These are phyloP conservation scores for Hypoxylon fragiforme DNA, from an alignment of 495 filamentous ascomycete genomes.

Conservation along the genomic window DNA sequence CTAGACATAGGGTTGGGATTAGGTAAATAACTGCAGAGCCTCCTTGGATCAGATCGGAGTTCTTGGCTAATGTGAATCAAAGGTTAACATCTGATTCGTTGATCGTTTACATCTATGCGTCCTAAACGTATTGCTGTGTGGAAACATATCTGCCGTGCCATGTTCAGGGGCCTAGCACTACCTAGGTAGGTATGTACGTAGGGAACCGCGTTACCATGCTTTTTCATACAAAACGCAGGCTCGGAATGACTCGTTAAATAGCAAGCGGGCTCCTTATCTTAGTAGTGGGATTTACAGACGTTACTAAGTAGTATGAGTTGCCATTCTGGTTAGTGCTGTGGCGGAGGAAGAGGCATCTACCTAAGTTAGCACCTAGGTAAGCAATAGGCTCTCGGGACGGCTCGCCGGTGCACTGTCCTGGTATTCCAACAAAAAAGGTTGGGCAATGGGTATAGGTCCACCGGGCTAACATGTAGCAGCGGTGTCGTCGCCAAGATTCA, in stretches of 20 bases:
- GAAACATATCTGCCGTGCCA: not conserved
- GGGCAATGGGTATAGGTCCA: conserved; percentile 5
- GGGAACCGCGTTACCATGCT: not conserved
- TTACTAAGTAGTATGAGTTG: too few species aligned
- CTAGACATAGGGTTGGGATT: conserved; percentile 2
- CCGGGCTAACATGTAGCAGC: conserved; percentile 1
- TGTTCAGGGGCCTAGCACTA: not conserved
- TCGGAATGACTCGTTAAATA: not conserved
- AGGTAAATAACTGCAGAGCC: conserved; percentile 24
- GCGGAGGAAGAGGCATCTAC: too few species aligned
- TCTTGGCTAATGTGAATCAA: conserved; percentile 10
- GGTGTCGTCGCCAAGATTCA: conserved; percentile 22
- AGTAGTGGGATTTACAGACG: not conserved
- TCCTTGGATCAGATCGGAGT: conserved; percentile 16
- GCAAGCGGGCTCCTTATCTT: not conserved
- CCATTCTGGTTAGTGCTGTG: too few species aligned
- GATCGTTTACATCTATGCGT: not conserved
- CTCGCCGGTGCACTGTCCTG: conserved; percentile 14
- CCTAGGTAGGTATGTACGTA: not conserved
- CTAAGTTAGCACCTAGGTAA: too few species aligned
- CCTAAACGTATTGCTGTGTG: conserved; percentile 9
- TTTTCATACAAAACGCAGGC: not conserved
- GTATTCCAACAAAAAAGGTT: conserved; percentile 18
- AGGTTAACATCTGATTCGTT: conserved; percentile 3
- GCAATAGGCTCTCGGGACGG: conserved; percentile 29